phyloP scores from a whole-genome alignment of 2,329 filamentous ascomycete species.

The Ceratocystis eucalypticola region DNA sequence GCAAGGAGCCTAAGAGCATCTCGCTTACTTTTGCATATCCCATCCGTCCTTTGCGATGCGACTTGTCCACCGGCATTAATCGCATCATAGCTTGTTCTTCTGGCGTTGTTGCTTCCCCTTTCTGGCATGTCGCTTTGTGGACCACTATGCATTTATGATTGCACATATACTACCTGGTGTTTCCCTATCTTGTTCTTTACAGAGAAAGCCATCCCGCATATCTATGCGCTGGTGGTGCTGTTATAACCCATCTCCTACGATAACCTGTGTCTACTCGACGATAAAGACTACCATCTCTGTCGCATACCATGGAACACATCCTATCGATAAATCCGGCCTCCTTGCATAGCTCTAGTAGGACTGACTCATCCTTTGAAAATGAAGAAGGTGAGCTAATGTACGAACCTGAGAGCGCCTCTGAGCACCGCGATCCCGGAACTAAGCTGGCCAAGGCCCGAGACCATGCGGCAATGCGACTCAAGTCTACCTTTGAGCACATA shows the following conservation, averaged over 20 bases:
- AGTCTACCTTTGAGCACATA: slow-evolving; percentile 74
- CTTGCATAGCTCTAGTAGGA: slow-evolving; percentile 2
- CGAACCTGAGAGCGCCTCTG: slow-evolving; percentile 35
- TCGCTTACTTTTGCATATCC: neutral
- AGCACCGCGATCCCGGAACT: slow-evolving; percentile 38
- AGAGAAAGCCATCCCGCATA: neutral
- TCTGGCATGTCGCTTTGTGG: neutral
- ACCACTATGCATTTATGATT: neutral
- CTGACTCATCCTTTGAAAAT: slow-evolving; percentile 25
- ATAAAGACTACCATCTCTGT: neutral
- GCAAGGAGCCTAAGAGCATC: neutral
- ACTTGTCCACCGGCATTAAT: neutral
- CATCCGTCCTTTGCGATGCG: neutral
- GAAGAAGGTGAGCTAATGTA: slow-evolving; percentile 37
- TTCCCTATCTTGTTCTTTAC: neutral
- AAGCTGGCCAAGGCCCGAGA: slow-evolving; percentile 49
- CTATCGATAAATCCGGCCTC: neutral
- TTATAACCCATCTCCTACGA: neutral
- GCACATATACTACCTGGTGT: neutral
- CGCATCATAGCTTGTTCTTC: neutral
- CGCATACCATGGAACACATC: slow-evolving; percentile 5
- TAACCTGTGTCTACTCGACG: neutral
- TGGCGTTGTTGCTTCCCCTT: neutral
- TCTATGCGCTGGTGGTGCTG: neutral
- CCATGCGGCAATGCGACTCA: slow-evolving; percentile 56